phyloP scores from a whole-genome alignment of 1,284 basidiomycete species.

The Uromyces viciae-fabae region DNA sequence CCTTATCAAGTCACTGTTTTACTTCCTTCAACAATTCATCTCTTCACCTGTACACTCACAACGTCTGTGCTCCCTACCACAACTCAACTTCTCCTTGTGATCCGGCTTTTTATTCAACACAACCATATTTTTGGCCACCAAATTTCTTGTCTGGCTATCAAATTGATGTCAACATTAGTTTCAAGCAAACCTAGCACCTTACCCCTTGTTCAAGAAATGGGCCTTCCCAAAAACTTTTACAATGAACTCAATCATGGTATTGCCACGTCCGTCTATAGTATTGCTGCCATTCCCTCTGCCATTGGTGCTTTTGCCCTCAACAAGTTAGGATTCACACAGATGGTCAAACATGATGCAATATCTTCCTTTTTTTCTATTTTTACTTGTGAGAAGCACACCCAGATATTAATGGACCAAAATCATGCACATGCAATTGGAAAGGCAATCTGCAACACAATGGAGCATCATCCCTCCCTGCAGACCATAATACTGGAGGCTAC shows the following conservation, averaged over 20 bases:
- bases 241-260: constrained; percentile 75
- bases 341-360: constrained; percentile 69
- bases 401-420: constrained; percentile 86
- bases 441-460: constrained; percentile 87
- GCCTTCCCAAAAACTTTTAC: constrained; percentile 85
- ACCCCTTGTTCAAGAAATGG: constrained; percentile 83
- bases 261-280: constrained; percentile 83
- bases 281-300: constrained; percentile 90
- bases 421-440: constrained; percentile 82
- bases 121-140: constrained; percentile 78
- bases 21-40: constrained; percentile 94
- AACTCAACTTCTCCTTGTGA: constrained; percentile 75
- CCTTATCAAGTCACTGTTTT: constrained; percentile 78
- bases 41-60: constrained; percentile 88
- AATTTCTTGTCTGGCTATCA: constrained; percentile 82
- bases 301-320: constrained; percentile 95
- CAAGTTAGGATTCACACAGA: constrained; percentile 76
- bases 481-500: constrained; percentile 71
- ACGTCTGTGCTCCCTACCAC: constrained; percentile 93
- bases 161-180: constrained; percentile 95
- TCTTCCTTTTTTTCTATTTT: constrained; percentile 79
- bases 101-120: constrained; percentile 82
- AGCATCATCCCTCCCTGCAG: constrained; percentile 89
- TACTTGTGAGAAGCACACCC: constrained; percentile 76
- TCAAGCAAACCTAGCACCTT: constrained; percentile 98